Conservation (phyloP, 371 early-diverging fungal genomes). For the Saksenaea vasiformis region DNA sequence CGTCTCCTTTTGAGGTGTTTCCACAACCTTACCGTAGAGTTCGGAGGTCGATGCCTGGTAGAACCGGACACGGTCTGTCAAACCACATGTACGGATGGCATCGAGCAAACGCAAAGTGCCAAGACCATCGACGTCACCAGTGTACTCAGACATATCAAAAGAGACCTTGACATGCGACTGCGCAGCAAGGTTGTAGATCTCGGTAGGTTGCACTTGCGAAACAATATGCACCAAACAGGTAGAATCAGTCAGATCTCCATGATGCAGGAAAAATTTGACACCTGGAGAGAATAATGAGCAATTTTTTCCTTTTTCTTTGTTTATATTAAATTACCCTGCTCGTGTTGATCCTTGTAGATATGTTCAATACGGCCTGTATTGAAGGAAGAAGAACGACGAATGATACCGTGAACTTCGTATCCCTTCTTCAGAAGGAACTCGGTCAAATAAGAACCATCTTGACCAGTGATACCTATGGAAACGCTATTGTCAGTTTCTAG, state of each 20-base stretch:
- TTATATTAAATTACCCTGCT: slow-evolving; percentile 42
- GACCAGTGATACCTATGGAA: slow-evolving; percentile 77
- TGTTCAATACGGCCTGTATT: slow-evolving; percentile 86
- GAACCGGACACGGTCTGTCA: slow-evolving; percentile 69
- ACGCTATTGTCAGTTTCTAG: background rate
- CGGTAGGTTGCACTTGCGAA: slow-evolving; percentile 73
- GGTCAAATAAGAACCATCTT: slow-evolving; percentile 82
- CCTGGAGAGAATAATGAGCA: slow-evolving; percentile 24
- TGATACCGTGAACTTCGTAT: slow-evolving; percentile 85
- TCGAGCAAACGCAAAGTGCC: slow-evolving; percentile 80
- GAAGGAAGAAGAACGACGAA: slow-evolving; percentile 83
- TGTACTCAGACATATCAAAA: slow-evolving; percentile 87
- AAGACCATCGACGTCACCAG: slow-evolving; percentile 85
- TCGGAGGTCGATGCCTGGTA: slow-evolving; percentile 85
- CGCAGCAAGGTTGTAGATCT: slow-evolving; percentile 76
- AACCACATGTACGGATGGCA: slow-evolving; percentile 77
- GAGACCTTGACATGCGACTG: slow-evolving; percentile 85
- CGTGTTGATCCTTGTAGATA: slow-evolving; percentile 75
- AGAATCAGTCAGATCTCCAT: slow-evolving; percentile 84
- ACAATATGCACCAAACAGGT: slow-evolving; percentile 77
- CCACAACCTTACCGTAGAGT: slow-evolving; percentile 78
- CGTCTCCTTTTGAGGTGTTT: slow-evolving; percentile 79
- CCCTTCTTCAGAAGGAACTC: slow-evolving; percentile 78
- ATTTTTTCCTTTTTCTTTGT: background rate
- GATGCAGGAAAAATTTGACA: slow-evolving; percentile 76